phyloP scores from a whole-genome alignment of 176 grass and related monocot genomes.

The Musa beccarii region DNA sequence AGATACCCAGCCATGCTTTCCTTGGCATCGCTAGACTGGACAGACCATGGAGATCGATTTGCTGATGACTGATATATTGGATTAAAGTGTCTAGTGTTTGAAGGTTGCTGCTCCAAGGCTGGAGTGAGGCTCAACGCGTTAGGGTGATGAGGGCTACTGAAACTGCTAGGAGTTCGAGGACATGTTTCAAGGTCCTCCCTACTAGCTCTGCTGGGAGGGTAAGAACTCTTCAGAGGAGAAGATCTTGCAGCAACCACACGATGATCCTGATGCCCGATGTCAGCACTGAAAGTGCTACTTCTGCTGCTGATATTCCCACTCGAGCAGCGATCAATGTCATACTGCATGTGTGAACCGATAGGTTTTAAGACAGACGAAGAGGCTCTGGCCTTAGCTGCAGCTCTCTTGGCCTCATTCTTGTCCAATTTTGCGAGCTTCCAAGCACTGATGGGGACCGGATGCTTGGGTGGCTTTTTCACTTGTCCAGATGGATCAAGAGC shows the following conservation, averaged over 20 bases:
- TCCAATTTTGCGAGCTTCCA: constrained; percentile 24
- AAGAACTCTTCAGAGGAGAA: constrained; percentile 16
- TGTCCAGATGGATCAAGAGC: background rate
- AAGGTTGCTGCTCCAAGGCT: constrained; percentile 34
- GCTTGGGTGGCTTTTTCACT: constrained; percentile 15
- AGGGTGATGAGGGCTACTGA: background rate
- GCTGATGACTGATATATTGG: constrained; percentile 68
- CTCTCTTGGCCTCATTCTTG: constrained; percentile 13
- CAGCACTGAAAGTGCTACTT: constrained; percentile 14
- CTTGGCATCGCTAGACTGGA: constrained; percentile 25
- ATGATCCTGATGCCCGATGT: constrained; percentile 2
- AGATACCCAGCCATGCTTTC: constrained; percentile 6
- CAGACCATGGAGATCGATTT: constrained; percentile 58
- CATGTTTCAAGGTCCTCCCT: constrained; percentile 18
- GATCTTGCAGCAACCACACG: background rate
- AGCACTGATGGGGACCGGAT: constrained; percentile 16
- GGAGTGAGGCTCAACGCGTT: constrained; percentile 28
- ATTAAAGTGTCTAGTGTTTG: constrained; percentile 54
- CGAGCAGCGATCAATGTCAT: constrained; percentile 14
- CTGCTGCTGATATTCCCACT: constrained; percentile 23
- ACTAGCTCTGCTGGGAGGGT: constrained; percentile 9
- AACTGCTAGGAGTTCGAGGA: constrained; percentile 19
- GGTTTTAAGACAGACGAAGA: constrained; percentile 22
- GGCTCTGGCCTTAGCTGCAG: constrained; percentile 19
- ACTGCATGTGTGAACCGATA: background rate